A percentile compares a stretch with the other conserved stretches of the same genome.
Evolutionary conservation across 2,329 filamentous ascomycete species (phyloP).

Genomic region (Geoglossum cookeanum): DNA sequence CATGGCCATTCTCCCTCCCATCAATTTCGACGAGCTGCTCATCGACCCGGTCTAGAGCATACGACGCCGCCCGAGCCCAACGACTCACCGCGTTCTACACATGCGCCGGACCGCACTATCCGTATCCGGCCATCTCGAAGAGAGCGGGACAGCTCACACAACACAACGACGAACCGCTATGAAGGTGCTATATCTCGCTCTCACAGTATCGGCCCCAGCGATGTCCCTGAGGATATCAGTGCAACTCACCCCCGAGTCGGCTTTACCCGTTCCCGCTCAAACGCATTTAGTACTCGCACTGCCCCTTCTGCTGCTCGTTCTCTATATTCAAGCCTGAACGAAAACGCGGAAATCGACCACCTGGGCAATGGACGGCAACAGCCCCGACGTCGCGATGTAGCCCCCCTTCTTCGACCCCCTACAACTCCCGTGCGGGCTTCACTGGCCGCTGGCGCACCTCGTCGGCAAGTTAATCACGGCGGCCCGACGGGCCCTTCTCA

Average conservation of each 20-base stretch:
- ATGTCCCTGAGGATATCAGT: not conserved
- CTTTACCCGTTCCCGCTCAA: not conserved
- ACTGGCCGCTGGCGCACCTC: not conserved
- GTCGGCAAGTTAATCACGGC: not conserved
- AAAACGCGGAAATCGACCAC: not conserved
- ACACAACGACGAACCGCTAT: not conserved
- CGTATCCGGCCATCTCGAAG: not conserved
- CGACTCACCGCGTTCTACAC: not conserved
- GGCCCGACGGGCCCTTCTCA: not conserved
- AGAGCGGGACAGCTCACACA: not conserved
- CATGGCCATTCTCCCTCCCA: slow-evolving; percentile 11
- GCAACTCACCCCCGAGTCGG: not conserved
- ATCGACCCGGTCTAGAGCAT: slow-evolving; percentile 14
- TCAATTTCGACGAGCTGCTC: slow-evolving; percentile 19
- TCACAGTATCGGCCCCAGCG: not conserved
- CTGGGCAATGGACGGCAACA: not conserved
- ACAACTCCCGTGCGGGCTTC: not conserved
- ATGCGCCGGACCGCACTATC: not conserved
- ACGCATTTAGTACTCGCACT: not conserved
- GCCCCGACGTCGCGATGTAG: not conserved
- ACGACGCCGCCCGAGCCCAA: not conserved
- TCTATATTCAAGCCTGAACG: not conserved
- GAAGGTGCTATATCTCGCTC: not conserved
- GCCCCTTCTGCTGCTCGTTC: not conserved
- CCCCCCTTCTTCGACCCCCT: not conserved